Percentiles rank a stretch among this genome's conserved stretches.
Evolutionary conservation across 2,329 filamentous ascomycete species (phyloP).

Genomic region (Ploettnerulaceae sp.): DNA sequence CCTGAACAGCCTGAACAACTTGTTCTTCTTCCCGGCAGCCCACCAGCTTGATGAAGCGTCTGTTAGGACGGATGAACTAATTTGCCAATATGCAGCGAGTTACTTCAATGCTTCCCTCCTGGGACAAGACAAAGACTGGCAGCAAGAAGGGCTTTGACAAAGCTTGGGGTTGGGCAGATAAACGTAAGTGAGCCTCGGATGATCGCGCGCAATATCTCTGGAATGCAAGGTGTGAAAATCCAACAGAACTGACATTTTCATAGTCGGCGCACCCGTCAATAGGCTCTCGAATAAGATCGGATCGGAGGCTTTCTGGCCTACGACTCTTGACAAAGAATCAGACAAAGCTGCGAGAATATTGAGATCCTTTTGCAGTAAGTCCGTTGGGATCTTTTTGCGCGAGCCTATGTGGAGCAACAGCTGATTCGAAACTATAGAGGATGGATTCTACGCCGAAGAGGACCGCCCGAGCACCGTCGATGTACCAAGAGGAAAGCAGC

Average conservation of each 20-base stretch:
- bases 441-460: slow-evolving; percentile 62
- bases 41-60: neutral
- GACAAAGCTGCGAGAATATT: slow-evolving; percentile 88
- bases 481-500: slow-evolving; percentile 49
- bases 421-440: slow-evolving; percentile 40
- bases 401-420: slow-evolving; percentile 5
- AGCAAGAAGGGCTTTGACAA: slow-evolving; percentile 69
- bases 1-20: slow-evolving; percentile 21
- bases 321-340: slow-evolving; percentile 79
- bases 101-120: slow-evolving; percentile 38
- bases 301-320: slow-evolving; percentile 79
- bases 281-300: slow-evolving; percentile 76
- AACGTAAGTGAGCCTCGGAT: slow-evolving; percentile 41
- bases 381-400: slow-evolving; percentile 28
- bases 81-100: slow-evolving; percentile 32
- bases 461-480: slow-evolving; percentile 34
- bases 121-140: slow-evolving; percentile 49
- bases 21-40: slow-evolving; percentile 11
- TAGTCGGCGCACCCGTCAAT: slow-evolving; percentile 67
- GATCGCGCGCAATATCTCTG: neutral
- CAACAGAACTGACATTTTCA: slow-evolving; percentile 30
- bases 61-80: slow-evolving; percentile 10
- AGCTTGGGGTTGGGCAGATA: slow-evolving; percentile 62
- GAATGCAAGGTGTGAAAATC: neutral
- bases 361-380: slow-evolving; percentile 81